Evolutionary conservation across 1,139 yeast species (phyloP).

Genomic region (Arxiozyma bovina): DNA sequence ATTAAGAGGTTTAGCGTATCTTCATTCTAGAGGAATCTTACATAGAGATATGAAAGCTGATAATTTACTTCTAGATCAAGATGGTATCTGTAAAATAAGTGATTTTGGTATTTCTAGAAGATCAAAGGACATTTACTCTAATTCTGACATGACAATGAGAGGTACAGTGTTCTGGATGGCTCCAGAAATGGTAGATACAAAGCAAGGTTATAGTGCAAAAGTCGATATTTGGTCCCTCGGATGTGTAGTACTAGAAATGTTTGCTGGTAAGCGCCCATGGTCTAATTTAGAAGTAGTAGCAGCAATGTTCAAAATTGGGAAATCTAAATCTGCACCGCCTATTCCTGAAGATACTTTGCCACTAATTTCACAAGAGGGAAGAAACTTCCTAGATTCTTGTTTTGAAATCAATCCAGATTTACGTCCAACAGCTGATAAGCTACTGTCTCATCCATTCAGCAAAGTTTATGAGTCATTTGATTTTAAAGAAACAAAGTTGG

Average conservation of each 20-base stretch:
- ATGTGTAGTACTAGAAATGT: slow-evolving; percentile 94
- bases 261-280: slow-evolving; percentile 81
- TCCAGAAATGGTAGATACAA: slow-evolving; percentile 88
- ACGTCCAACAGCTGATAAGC: slow-evolving; percentile 77
- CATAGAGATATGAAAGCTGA: slow-evolving; percentile 97
- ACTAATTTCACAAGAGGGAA: slow-evolving; percentile 54
- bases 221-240: slow-evolving; percentile 92
- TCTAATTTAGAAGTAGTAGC: slow-evolving; percentile 70
- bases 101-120: slow-evolving; percentile 95
- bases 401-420: slow-evolving; percentile 72
- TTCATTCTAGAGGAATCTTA: slow-evolving; percentile 78
- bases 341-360: slow-evolving; percentile 78
- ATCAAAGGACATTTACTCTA: slow-evolving; percentile 78
- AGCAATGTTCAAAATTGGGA: slow-evolving; percentile 63
- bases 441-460: slow-evolving; percentile 59
- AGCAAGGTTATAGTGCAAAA: slow-evolving; percentile 93
- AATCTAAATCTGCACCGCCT: slow-evolving; percentile 83
- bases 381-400: slow-evolving; percentile 64
- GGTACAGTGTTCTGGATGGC: slow-evolving; percentile 99
- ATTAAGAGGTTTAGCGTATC: slow-evolving; percentile 69
- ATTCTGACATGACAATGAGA: slow-evolving; percentile 95
- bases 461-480: slow-evolving; percentile 40
- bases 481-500: slow-evolving; percentile 59
- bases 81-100: slow-evolving; percentile 91
- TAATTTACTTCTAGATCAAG: slow-evolving; percentile 75